Evolutionary conservation across 208 protist genomes (phyloP), one percentile per base, ranked within the genome.

Genomic region (Trypanosomatidae sp.): DNA sequence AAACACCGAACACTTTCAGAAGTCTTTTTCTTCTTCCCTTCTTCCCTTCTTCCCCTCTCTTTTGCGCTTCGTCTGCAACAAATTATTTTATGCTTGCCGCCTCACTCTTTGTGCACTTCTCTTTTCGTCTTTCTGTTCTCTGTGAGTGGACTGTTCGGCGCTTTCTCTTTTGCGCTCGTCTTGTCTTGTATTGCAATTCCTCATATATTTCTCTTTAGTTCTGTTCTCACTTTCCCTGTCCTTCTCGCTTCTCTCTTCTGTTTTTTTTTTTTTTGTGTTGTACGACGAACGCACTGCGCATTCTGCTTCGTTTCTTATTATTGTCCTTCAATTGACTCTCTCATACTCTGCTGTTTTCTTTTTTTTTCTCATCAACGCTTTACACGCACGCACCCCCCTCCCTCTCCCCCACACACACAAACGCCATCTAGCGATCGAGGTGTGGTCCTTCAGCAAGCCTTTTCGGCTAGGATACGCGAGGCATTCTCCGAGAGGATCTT

Each of bases 41-140:
- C 5, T 43, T 0, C 19, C 10, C 7, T 49, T 22, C 1, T 22
- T 8, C 3, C 50, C 3, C 50, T 25, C 22, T 12, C 50, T 55
- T 55, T 55, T 8, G 25, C 0, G 53, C 15, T 22, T 58, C 30
- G 53, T 25, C 30, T 41, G 10, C 2, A 39, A n/a, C 8, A 62
- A 0, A 62, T 43, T 12, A 25, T 28, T 22, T 47, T 46, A 1
- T 43, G 36, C 53, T 33, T 55, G 5, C 17, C 22, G 22, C 58
- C 33, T 62, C 55, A 28, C 55, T 60, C 55, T 47, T 28, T 41
- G 4, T 65, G 33, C 22, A 10, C 17, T 10, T 8, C 19, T 33
- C 17, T 36, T 62, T 43, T 41, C 4, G 2, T 19, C 67, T 62
- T 62, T 49, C 43, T 62, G 17, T 60, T 71, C 22, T 71, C 39